A percentile compares a stretch with the other conserved stretches of the same genome.
Conservation (phyloP, 192 early-diverging fungal species). For the Coemansia javaensis region DNA sequence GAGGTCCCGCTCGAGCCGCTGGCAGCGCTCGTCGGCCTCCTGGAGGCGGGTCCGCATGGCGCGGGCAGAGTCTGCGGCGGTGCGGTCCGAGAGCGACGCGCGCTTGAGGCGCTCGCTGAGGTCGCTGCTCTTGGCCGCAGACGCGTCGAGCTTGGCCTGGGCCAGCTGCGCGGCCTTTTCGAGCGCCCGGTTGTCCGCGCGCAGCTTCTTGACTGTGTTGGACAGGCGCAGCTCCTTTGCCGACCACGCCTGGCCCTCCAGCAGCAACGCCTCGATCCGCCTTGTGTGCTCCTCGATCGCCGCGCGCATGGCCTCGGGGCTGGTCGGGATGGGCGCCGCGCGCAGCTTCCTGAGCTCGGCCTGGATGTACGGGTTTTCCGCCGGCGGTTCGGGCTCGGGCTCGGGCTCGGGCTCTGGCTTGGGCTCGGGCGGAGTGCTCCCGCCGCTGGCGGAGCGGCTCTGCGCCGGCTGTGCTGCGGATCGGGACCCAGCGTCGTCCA, state of each 20-base stretch:
- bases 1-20: slow-evolving; percentile 20
- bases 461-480: too few species aligned
- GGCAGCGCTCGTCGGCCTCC: slow-evolving; percentile 19
- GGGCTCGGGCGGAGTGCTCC: neutral
- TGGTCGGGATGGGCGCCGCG: slow-evolving; percentile 17
- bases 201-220: slow-evolving; percentile 69
- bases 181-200: slow-evolving; percentile 56
- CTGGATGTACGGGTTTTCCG: slow-evolving; percentile 34
- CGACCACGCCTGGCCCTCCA: slow-evolving; percentile 69
- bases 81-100: slow-evolving; percentile 20
- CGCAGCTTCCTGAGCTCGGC: slow-evolving; percentile 34
- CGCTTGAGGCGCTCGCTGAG: slow-evolving; percentile 23
- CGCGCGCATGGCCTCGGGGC: slow-evolving; percentile 23
- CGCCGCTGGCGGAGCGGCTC: too few species aligned
- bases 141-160: slow-evolving; percentile 54
- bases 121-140: slow-evolving; percentile 46
- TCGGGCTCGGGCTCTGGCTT: neutral
- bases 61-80: slow-evolving; percentile 18
- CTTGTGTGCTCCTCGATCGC: slow-evolving; percentile 42
- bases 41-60: slow-evolving; percentile 12
- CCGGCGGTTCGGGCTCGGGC: neutral
- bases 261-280: slow-evolving; percentile 30
- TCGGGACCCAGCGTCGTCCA: slow-evolving; percentile 24
- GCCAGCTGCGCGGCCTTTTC: slow-evolving; percentile 54
- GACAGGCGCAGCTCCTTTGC: slow-evolving; percentile 69